Evolutionary conservation across 805 yeast species (phyloP), one percentile per base, ranked within the genome.

Genomic region (Barnettozyma siamensis): DNA sequence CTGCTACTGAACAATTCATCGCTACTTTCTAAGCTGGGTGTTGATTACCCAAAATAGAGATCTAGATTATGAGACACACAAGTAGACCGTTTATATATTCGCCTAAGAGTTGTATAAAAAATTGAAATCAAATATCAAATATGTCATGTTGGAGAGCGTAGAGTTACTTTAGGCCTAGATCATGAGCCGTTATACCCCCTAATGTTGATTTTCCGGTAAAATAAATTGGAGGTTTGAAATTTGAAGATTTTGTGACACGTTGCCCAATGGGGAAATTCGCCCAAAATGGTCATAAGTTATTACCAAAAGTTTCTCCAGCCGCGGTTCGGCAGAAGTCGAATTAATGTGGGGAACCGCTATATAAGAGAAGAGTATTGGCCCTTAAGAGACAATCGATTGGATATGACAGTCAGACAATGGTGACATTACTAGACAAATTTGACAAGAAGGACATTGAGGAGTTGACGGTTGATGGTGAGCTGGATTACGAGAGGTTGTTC

Each of bases 1-100:
- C 83, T 65, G 94, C 88, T 62, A 85, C 98, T 61, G 91, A 87
- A 76, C 74, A 89, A 62, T 93, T 93, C 72, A 80, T 83, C 67
- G 83, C 95, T 65, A 80, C 97, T 65, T 91, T 89, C 76, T 77
- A 76, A 75, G 54, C 36, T 29, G 28, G 42, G 33, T 24, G 35
- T 34, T 33, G 33, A 32, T 40, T 33, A 13, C 33, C 34, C 32
- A 10, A 26, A 23, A 35, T 27, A 34, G 28, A 35, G 33, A 30
- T 21, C 21, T 16, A 20, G 10, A 19, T 47, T 45, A 49, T 47
- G 53, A 47, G 37, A 45, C 9, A 21, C n/a, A 42, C 18, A 30
- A 35, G 28, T 28, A 30, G 39, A 31, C 39, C 39, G 33, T 24
- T 37, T 37, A 36, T 37, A 37, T 37, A 37, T 31, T 37, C 35